Base-by-base conservation (phyloP, 805 yeast species). In the Candida fluviatilis region DNA sequence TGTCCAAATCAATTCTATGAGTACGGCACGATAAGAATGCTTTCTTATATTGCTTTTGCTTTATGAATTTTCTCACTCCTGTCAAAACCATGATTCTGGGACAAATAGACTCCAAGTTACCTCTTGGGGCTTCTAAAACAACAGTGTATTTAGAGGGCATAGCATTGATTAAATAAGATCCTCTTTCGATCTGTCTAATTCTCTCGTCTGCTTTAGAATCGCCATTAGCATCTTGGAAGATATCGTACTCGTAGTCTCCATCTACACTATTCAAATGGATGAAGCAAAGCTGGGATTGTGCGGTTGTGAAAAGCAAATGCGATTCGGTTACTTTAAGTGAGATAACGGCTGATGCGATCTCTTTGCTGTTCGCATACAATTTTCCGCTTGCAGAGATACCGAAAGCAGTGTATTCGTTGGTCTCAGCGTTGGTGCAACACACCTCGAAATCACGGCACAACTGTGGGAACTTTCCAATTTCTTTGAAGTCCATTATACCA, bases 41-140 rank as follows among this genome's bases (percentile, higher is more conserved):
- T n/a, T 70, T 71, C 34, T 63, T 66, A 52, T 83, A 93, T 25
- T 77, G 65, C 40, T 62, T 68, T 1, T 67, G 62, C 24, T 73
- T 67, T 43, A 93, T 87, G 47, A 73, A 72, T 24, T 73, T 69
- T 47, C 99, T 75, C 18, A 93, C 95, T 16, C 83, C 93, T 10
- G 85, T 75, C 28, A 93, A 65, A 3, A 91, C 95, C 84, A 93
- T 80, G 33, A 93, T 84, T 58, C 99, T 75, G 11, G 99, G 99
- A 52, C 79, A 82, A 14, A 93, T 84, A 0, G 98, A 89, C 60
- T 93, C 99, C 48, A 93, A 66, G 53, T 93, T 93, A 44, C 99
- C 99, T 57, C 99, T 76, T 42, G 95, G 95, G 4, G 96, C 96
- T 59, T 93, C 96, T 37, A 93, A 68, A 3, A 87, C 80, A 14